Conservation (phyloP, 176 grass and related monocot species). For the Echinochloa phyllopogon region DNA sequence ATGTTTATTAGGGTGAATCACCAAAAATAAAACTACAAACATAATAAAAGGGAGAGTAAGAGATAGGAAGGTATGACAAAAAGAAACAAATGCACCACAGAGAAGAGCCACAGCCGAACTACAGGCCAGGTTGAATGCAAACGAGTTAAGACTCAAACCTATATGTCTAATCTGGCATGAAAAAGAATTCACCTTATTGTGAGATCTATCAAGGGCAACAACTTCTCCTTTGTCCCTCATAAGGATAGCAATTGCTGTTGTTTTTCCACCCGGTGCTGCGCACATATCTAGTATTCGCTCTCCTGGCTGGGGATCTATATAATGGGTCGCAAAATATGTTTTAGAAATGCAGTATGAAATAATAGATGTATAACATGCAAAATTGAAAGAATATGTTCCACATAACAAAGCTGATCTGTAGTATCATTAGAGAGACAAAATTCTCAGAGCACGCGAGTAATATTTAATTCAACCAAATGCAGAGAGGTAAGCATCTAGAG, state of each 20-base stretch:
- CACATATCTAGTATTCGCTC: constrained; percentile 98
- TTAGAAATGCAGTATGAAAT: background rate
- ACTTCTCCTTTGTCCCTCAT: constrained; percentile 87
- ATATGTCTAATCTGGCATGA: constrained; percentile 33
- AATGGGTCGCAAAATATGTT: constrained; percentile 28
- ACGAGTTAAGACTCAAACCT: constrained; percentile 11
- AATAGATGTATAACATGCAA: background rate
- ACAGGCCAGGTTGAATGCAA: background rate
- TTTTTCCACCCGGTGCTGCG: constrained; percentile 96
- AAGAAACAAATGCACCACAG: background rate
- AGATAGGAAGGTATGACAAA: background rate
- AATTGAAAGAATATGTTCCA: constrained; percentile 3
- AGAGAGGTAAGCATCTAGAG: background rate
- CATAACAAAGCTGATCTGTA: background rate
- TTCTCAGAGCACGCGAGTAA: constrained; percentile 4
- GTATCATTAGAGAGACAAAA: constrained; percentile 1
- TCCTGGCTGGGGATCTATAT: constrained; percentile 84
- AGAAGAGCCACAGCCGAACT: background rate
- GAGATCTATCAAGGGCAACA: constrained; percentile 96
- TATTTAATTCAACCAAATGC: constrained; percentile 22
- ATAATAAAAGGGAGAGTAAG: background rate
- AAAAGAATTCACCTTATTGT: constrained; percentile 80
- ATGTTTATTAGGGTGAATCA: background rate
- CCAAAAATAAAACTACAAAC: background rate
- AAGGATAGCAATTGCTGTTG: constrained; percentile 94